phyloP scores from a whole-genome alignment of 805 yeast genomes.

The Kodamaea restingae region DNA sequence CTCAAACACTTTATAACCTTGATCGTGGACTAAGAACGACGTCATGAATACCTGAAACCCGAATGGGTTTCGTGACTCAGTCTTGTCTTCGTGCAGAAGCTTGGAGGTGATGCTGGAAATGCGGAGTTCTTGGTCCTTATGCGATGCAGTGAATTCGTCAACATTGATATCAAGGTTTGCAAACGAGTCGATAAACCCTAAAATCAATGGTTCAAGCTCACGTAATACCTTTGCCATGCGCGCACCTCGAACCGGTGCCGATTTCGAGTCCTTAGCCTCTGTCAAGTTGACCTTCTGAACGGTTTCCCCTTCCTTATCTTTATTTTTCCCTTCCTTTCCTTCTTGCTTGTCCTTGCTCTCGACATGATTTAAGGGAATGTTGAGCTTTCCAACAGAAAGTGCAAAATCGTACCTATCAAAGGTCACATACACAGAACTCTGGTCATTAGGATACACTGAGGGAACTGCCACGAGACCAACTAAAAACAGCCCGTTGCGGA shows the following conservation, averaged over 20 bases:
- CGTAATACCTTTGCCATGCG: background rate
- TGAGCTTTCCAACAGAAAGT: slow-evolving; percentile 10
- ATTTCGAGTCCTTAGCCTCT: background rate
- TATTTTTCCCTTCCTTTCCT: background rate
- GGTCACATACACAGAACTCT: slow-evolving; percentile 9
- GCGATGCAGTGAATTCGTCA: slow-evolving; percentile 1
- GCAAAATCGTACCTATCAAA: slow-evolving; percentile 15
- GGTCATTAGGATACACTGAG: slow-evolving; percentile 11
- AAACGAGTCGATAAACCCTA: background rate
- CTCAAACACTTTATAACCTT: slow-evolving; percentile 28
- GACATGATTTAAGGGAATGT: slow-evolving; percentile 9
- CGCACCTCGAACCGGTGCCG: background rate
- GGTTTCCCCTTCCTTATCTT: background rate
- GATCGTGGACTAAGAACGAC: slow-evolving; percentile 25
- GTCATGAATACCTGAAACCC: slow-evolving; percentile 24
- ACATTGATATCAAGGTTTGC: slow-evolving; percentile 2
- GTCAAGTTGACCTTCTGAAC: background rate
- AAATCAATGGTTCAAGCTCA: background rate
- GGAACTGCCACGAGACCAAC: slow-evolving; percentile 14
- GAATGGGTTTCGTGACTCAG: slow-evolving; percentile 7
- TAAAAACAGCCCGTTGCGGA: slow-evolving; percentile 25
- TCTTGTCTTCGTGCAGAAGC: slow-evolving; percentile 13
- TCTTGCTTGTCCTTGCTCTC: background rate
- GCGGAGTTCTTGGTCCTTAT: slow-evolving; percentile 11
- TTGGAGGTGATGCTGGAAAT: slow-evolving; percentile 20